Evolutionary conservation across 2,329 filamentous ascomycete species (phyloP), one percentile per base, ranked within the genome.

Genomic region (Curvularia sp.): DNA sequence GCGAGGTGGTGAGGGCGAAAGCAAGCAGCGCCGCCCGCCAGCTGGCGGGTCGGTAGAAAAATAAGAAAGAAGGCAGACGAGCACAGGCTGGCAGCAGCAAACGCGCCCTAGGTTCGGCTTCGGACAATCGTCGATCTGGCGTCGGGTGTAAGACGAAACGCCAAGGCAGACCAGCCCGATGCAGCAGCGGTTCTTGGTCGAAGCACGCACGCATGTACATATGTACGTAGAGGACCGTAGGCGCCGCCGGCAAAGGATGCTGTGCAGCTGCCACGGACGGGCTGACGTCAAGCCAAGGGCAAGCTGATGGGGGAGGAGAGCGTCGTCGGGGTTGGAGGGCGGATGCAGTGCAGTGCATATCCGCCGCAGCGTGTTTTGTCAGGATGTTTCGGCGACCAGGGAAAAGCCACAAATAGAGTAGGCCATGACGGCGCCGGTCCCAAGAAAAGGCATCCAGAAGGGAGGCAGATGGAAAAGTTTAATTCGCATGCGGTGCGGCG

Each of bases 51-150:
- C 10, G 3, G 33, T 12, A 52, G 41, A 22, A 38, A 38, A n/a
- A 12, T n/a, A n/a, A 12, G 30, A 39, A 46, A 49, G 13, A 28
- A 26, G n/a, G 31, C 49, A 42, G 15, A 24, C 38, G 39, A 26
- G 22, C 39, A 15, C 31, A 33, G 12, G 31, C 31, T 4, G 13
- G 13, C 33, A 35, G 33, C 38, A 41, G 38, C 5, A 42, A 44
- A 49, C 26, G 24, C 20, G 56, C 42, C 49, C 51, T 55, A 50
- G 52, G 46, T 55, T 55, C 51, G 18, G 51, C 38, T 50, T 55
- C 46, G 56, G 56, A 33, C 31, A 31, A 58, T 58, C 46, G 46
- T 47, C 56, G 51, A 58, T 55, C 39, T 58, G 46, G 55, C 42
- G 47, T 35, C 55, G 44, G 33, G n/a, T 59, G 49, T 30, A 51